A percentile compares a stretch with the other conserved stretches of the same genome.
Conservation (phyloP, 495 filamentous ascomycete genomes). For the Penicillium cosmopolitanum region DNA sequence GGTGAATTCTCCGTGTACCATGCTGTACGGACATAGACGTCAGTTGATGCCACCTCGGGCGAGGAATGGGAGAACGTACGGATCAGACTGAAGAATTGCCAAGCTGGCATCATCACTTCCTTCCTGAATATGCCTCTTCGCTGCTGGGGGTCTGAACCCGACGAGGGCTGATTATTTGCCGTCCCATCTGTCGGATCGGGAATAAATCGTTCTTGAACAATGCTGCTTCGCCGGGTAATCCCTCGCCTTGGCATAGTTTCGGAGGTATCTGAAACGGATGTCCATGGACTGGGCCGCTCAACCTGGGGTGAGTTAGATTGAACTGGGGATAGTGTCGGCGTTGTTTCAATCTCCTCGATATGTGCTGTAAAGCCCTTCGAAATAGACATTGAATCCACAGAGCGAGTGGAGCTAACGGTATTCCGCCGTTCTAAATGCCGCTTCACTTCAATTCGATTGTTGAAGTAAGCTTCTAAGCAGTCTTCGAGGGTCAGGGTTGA, state of each 20-base stretch:
- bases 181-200: conserved; percentile 43
- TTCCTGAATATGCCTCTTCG: conserved; percentile 63
- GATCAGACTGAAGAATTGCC: conserved; percentile 94
- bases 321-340: conserved; percentile 45
- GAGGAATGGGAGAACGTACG: conserved; percentile 52
- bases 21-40: conserved; percentile 36
- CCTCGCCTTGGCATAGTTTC: conserved; percentile 25
- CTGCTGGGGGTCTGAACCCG: conserved; percentile 22
- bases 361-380: conserved; percentile 54
- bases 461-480: conserved; percentile 92
- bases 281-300: conserved; percentile 35
- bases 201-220: conserved; percentile 64
- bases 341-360: conserved; percentile 61
- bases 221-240: conserved; percentile 57
- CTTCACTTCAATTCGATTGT: conserved; percentile 88
- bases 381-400: conserved; percentile 50
- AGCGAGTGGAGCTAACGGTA: conserved; percentile 56
- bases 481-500: conserved; percentile 78
- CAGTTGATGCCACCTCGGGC: background rate
- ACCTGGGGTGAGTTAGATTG: conserved; percentile 37
- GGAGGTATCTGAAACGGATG: conserved; percentile 33
- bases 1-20: conserved; percentile 74
- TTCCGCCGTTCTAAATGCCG: conserved; percentile 70
- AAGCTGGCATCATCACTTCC: conserved; percentile 93
- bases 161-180: conserved; percentile 36